Evolutionary conservation across 2,329 filamentous ascomycete species (phyloP), one percentile per base, ranked within the genome.

Genomic region (Colletotrichum tabaci): DNA sequence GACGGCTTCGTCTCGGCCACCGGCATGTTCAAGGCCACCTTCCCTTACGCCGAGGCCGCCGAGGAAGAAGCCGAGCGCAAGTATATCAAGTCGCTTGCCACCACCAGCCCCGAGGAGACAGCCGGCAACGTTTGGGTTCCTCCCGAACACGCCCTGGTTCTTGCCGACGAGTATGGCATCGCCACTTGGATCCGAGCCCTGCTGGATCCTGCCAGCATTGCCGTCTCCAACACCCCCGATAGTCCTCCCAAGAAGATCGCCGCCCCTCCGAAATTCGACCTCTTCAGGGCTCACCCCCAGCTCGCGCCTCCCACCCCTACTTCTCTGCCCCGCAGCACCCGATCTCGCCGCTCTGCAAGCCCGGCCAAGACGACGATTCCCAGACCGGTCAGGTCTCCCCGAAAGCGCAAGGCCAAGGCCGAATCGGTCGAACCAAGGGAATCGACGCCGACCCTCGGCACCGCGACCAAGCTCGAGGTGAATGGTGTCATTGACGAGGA

Each of bases 51-150:
- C 53, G 90, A 92, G 73, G 84, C 87, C 23, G 84, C 87, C 40
- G 93, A 96, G 75, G 94, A 96, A 79, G 90, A 94, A 76, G 83
- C 84, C 2, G 94, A 97, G 85, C 92, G 94, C 79, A 90, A 88
- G 77, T 95, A 94, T 83, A 92, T 99, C 83, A 98, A 98, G 85
- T 90, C 89, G 8, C 91, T 96, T 38, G 83, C 90, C 44, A 92
- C 92, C 40, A 97, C 95, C 12, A 97, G 95, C 77, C 88, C 88
- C 67, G 95, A 98, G 79, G 96, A 98, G 86, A 95, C 96, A 40
- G 96, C 96, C 35, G 96, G 96, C 56, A 99, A 98, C 81, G 91
- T 99, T 63, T 99, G 96, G 96, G 95, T 98, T 61, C 91, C 94
- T 57, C 95, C 96, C 7, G 87, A 92, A 75, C 84, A 90, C 90